These are phyloP conservation scores for Geosmithia putterillii DNA, from an alignment of 2,329 filamentous ascomycete species.

Conservation along the genomic window DNA sequence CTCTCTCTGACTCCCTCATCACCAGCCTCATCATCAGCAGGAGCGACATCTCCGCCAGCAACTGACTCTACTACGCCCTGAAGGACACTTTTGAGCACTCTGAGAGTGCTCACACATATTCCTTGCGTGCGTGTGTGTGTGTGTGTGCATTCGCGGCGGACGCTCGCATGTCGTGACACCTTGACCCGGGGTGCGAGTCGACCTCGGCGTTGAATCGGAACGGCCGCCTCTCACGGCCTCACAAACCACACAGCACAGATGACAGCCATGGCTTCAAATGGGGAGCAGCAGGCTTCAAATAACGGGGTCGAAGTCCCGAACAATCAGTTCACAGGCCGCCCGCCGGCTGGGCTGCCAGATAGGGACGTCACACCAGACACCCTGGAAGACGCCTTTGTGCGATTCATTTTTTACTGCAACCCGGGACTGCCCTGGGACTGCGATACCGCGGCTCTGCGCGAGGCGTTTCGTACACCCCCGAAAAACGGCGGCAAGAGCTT, in stretches of 20 bases:
- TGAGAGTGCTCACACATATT: no score
- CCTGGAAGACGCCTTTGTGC: slow-evolving; percentile 72
- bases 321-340: no score
- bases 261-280: no score
- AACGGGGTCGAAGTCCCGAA: no score
- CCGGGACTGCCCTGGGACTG: slow-evolving; percentile 56
- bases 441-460: slow-evolving; percentile 59
- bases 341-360: slow-evolving; percentile 31
- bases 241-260: no score
- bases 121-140: background rate
- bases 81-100: no score
- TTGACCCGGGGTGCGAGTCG: background rate
- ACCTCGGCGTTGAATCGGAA: no score
- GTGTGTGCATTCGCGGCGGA: no score
- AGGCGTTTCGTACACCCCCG: slow-evolving; percentile 67
- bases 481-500: slow-evolving; percentile 83
- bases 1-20: background rate
- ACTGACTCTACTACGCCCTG: background rate
- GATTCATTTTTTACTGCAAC: slow-evolving; percentile 86
- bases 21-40: background rate
- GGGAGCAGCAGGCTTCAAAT: no score
- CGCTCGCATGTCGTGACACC: background rate
- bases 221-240: background rate
- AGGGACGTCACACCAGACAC: slow-evolving; percentile 55
- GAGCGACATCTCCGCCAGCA: background rate